Base-by-base conservation (phyloP, 2,329 filamentous ascomycete genomes). In the Colletotrichum shisoi region DNA sequence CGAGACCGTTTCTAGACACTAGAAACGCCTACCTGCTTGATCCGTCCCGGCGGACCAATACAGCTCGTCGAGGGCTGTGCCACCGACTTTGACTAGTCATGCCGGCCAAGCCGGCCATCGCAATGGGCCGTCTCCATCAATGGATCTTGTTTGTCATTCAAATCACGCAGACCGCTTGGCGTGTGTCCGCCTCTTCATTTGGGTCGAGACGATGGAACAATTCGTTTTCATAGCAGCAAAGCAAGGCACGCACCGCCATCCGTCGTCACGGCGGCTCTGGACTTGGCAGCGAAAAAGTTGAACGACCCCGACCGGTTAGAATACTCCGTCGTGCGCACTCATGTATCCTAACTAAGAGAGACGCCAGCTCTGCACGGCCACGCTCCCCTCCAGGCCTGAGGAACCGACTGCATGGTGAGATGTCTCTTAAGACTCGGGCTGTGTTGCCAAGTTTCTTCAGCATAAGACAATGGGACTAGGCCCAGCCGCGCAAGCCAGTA, bases 91-190 rank as follows among this genome's bases (percentile, higher is more conserved):
- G 37, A 52, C 54, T 68, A 65, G 42, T 21, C 19, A 42, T 65
- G 61, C 65, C 65, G 65, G 57, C 54, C 11, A 59, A 56, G 21
- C 65, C 61, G 49, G 65, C 27, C 56, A 34, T 49, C 51, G 39
- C 31, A 34, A 65, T 60, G 61, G 39, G 3, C 40, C 19, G 24
- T 37, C 49, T 68, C 61, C 65, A 46, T 65, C 61, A 39, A 65
- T 68, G 65, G 49, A 68, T 68, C 44, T 51, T 51, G 24, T 65
- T 60, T 65, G 56, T 51, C 61, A 65, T 57, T 15, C 42, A 52
- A 51, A 54, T n/a, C 39, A 59, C 64, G 54, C 37, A 48, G 37
- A 57, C 31, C 34, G 19, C 61, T 67, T 64, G 54, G 64, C 64
- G 24, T 17, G 12, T 21, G 21, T 15, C 24, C 12, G 19, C 34